A percentile compares a stretch with the other conserved stretches of the same genome.
Evolutionary conservation across 2,329 filamentous ascomycete genomes (phyloP).

Genomic region (Aspergillus ruber): DNA sequence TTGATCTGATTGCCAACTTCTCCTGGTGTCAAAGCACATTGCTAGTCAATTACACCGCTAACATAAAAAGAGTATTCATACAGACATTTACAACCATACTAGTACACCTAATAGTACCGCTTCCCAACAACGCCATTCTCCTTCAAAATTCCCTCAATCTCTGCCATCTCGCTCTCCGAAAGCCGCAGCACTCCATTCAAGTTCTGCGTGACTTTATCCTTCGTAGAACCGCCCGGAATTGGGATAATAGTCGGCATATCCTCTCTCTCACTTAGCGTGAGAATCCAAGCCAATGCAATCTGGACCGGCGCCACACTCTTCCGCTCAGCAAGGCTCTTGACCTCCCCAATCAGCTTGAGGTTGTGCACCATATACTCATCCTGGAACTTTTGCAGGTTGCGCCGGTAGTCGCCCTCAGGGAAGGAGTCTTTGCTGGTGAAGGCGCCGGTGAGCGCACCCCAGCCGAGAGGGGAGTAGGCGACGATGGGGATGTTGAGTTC

Average conservation of each 20-base stretch:
- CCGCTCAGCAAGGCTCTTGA: slow-evolving; percentile 39
- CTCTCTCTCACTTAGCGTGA: slow-evolving; percentile 34
- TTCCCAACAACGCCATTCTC: slow-evolving; percentile 33
- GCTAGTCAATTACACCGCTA: neutral
- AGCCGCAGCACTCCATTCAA: slow-evolving; percentile 22
- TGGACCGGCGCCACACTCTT: slow-evolving; percentile 42
- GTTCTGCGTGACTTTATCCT: slow-evolving; percentile 31
- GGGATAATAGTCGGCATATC: slow-evolving; percentile 40
- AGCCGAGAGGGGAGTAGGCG: slow-evolving; percentile 54
- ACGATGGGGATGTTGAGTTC: slow-evolving; percentile 53
- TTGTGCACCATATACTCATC: slow-evolving; percentile 47
- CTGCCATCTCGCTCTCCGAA: slow-evolving; percentile 37
- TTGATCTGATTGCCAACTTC: slow-evolving; percentile 35
- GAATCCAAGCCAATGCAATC: slow-evolving; percentile 46
- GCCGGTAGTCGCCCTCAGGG: slow-evolving; percentile 42
- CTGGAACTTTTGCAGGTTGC: slow-evolving; percentile 43
- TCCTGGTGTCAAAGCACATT: neutral
- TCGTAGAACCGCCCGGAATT: slow-evolving; percentile 32
- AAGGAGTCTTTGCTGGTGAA: slow-evolving; percentile 43
- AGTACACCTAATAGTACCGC: slow-evolving; percentile 16
- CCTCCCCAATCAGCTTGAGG: slow-evolving; percentile 41
- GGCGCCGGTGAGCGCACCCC: slow-evolving; percentile 50
- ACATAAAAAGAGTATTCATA: neutral
- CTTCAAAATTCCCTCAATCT: slow-evolving; percentile 47
- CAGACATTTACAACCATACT: neutral